Evolutionary conservation across 2,329 filamentous ascomycete species (phyloP).

Genomic region (Cordyceps tenuipes): DNA sequence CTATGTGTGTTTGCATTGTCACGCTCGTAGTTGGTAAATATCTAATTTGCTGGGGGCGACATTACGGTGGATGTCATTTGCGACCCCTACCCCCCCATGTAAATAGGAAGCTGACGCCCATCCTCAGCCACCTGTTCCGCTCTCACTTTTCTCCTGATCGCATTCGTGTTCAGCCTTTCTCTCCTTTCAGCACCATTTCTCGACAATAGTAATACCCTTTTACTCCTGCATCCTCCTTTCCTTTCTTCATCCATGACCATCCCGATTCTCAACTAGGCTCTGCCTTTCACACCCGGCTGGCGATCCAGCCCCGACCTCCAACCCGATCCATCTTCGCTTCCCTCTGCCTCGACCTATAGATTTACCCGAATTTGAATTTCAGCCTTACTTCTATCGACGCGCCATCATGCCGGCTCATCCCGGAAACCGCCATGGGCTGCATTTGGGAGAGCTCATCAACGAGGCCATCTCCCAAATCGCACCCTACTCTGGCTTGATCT

Average conservation of each 20-base stretch:
- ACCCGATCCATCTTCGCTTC: neutral
- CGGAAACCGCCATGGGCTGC: neutral
- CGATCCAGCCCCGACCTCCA: neutral
- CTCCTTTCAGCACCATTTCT: neutral
- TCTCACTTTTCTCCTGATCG: neutral
- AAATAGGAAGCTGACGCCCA: slow-evolving; percentile 6
- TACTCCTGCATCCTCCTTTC: neutral
- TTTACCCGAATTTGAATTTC: neutral
- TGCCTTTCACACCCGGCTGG: neutral
- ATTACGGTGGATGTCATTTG: neutral
- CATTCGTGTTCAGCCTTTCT: neutral
- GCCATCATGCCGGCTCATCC: neutral
- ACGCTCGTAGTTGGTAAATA: neutral
- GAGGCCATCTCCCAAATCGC: slow-evolving; percentile 4
- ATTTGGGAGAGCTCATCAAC: slow-evolving; percentile 9
- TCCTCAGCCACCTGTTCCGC: neutral
- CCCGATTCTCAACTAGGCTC: neutral
- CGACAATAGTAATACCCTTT: neutral
- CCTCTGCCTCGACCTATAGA: too few species aligned
- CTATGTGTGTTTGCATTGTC: neutral
- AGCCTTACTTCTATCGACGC: neutral
- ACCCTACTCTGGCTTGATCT: slow-evolving; percentile 10
- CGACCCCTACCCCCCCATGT: slow-evolving; percentile 2
- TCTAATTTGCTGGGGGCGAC: slow-evolving; percentile 5
- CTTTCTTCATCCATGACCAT: neutral